A percentile compares a stretch with the other conserved stretches of the same genome.
phyloP scores from a whole-genome alignment of 2,329 filamentous ascomycete genomes.

The Aspergillus quadrilineatus region DNA sequence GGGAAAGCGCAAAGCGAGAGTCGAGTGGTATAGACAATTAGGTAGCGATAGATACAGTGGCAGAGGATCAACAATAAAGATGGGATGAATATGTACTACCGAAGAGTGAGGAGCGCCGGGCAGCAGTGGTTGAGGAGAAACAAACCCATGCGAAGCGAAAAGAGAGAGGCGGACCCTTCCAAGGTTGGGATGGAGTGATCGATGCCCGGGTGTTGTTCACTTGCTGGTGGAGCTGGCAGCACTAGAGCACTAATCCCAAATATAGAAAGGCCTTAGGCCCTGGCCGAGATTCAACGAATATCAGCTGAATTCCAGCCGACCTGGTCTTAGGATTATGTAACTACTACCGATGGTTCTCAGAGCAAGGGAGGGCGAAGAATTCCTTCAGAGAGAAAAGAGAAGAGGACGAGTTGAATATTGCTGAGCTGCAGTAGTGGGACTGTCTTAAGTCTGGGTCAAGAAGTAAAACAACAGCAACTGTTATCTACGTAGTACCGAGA shows the following conservation, averaged over 20 bases:
- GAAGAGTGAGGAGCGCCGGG: not conserved
- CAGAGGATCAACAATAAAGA: slow-evolving; percentile 12
- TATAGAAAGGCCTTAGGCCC: slow-evolving; percentile 7
- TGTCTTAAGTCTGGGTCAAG: not conserved
- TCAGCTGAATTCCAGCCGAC: not conserved
- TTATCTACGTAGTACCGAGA: no score
- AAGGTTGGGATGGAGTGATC: not conserved
- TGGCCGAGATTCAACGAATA: not conserved
- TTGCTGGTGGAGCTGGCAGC: slow-evolving; percentile 1
- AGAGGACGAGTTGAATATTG: not conserved
- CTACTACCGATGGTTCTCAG: not conserved
- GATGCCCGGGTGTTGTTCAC: slow-evolving; percentile 9
- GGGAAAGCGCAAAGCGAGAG: slow-evolving; percentile 2
- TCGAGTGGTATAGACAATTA: not conserved
- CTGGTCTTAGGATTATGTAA: not conserved
- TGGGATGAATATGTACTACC: slow-evolving; percentile 11
- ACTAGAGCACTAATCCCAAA: slow-evolving; percentile 8
- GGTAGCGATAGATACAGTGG: slow-evolving; percentile 7
- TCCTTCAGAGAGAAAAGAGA: not conserved
- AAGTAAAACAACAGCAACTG: not conserved
- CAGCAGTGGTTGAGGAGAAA: not conserved
- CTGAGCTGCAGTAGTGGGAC: not conserved
- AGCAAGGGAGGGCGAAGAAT: not conserved
- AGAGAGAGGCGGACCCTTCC: slow-evolving; percentile 4
- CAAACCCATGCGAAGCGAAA: not conserved